Conservation (phyloP, 2,329 filamentous ascomycete species). For the Aspergillus persii region DNA sequence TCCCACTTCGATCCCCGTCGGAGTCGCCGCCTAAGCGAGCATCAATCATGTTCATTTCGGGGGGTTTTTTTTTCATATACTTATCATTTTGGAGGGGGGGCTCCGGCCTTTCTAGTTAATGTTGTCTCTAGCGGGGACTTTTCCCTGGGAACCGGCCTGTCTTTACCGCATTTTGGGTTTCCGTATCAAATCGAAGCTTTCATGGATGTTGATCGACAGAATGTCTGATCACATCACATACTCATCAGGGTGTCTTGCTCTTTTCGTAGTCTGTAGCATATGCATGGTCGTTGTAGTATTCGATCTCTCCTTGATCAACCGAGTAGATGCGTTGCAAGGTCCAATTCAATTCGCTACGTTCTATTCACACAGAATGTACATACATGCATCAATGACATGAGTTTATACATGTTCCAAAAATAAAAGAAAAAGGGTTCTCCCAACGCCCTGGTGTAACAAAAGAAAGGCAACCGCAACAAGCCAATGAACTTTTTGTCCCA, state of each 20-base stretch:
- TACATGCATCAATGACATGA: not conserved
- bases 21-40: conserved; percentile 28
- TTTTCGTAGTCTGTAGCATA: too few species aligned
- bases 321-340: too few species aligned
- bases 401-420: not conserved
- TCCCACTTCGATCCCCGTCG: conserved; percentile 22
- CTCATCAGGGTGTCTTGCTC: too few species aligned
- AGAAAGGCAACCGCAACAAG: too few species aligned
- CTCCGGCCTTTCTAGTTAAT: too few species aligned
- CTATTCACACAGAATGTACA: not conserved
- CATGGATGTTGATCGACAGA: not conserved
- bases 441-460: not conserved
- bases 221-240: not conserved
- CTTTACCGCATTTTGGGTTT: conserved; percentile 14
- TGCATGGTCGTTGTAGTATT: too few species aligned
- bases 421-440: not conserved
- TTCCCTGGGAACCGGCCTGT: conserved; percentile 12
- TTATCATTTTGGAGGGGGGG: too few species aligned
- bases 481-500: too few species aligned
- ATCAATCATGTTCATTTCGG: not conserved
- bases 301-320: too few species aligned
- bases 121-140: not conserved
- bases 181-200: not conserved
- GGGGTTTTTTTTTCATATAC: not conserved
- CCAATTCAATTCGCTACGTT: too few species aligned